Percentiles rank a stretch among this genome's conserved stretches.
phyloP scores from a whole-genome alignment of 805 yeast species.

The Candida ficus region DNA sequence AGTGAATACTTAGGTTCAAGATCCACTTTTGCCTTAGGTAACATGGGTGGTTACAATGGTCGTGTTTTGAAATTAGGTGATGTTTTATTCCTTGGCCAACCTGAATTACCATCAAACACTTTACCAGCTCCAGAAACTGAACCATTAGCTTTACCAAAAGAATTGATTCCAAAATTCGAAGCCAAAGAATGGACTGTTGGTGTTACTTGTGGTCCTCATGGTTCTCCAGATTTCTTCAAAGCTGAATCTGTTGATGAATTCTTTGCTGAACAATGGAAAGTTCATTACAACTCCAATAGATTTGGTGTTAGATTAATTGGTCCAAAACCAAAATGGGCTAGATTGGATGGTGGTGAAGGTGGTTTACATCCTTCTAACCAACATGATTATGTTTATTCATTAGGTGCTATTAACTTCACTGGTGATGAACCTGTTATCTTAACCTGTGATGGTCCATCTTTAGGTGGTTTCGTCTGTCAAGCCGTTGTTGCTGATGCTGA shows the following conservation, averaged over 20 bases:
- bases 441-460: conserved; percentile 96
- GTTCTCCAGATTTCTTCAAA: conserved; percentile 91
- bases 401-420: conserved; percentile 96
- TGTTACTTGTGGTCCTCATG: conserved; percentile 97
- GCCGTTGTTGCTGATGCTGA: conserved; percentile 95
- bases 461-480: conserved; percentile 96
- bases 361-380: conserved; percentile 99
- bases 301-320: conserved; percentile 94
- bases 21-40: conserved; percentile 91
- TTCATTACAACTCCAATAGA: conserved; percentile 94
- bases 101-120: conserved; percentile 59
- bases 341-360: conserved; percentile 95
- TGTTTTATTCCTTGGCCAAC: conserved; percentile 80
- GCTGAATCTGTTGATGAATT: conserved; percentile 70
- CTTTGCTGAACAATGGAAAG: conserved; percentile 80
- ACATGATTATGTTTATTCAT: conserved; percentile 93
- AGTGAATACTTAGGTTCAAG: conserved; percentile 94
- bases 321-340: conserved; percentile 96
- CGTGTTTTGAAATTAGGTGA: conserved; percentile 89
- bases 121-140: conserved; percentile 68
- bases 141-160: conserved; percentile 53
- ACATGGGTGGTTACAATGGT: conserved; percentile 93
- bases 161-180: conserved; percentile 30
- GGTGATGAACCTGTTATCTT: conserved; percentile 98
- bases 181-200: conserved; percentile 70